A percentile compares a stretch with the other conserved stretches of the same genome.
phyloP scores from a whole-genome alignment of 805 yeast genomes.

The Peterozyma xylosa region DNA sequence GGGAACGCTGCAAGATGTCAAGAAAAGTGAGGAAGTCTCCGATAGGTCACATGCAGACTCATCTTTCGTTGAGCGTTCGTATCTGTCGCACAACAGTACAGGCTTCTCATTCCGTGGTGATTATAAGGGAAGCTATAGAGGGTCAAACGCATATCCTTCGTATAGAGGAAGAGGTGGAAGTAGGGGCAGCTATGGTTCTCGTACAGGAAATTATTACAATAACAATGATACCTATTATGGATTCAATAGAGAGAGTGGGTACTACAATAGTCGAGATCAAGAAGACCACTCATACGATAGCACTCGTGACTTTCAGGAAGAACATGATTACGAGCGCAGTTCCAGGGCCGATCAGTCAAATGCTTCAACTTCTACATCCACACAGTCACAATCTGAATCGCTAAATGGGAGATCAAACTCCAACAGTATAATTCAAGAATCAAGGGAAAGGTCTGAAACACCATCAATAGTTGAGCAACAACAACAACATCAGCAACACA shows the following conservation, averaged over 20 bases:
- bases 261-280: background rate
- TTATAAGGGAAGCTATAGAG: background rate
- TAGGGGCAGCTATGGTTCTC: background rate
- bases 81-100: background rate
- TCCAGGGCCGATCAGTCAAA: no score
- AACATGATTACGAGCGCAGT: background rate
- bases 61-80: background rate
- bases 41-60: background rate
- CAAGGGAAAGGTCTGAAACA: background rate
- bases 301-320: background rate
- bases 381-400: background rate
- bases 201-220: background rate
- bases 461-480: background rate
- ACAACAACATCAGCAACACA: conserved; percentile 1
- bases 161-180: background rate
- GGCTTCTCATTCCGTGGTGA: background rate
- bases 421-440: background rate
- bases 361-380: background rate
- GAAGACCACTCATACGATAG: background rate
- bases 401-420: background rate
- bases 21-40: no score
- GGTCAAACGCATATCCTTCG: background rate
- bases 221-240: background rate
- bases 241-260: background rate
- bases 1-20: background rate